Percentiles rank a stretch among this genome's conserved stretches.
phyloP scores from a whole-genome alignment of 148 eudicot species.

The Rhododendron ferrugineum region DNA sequence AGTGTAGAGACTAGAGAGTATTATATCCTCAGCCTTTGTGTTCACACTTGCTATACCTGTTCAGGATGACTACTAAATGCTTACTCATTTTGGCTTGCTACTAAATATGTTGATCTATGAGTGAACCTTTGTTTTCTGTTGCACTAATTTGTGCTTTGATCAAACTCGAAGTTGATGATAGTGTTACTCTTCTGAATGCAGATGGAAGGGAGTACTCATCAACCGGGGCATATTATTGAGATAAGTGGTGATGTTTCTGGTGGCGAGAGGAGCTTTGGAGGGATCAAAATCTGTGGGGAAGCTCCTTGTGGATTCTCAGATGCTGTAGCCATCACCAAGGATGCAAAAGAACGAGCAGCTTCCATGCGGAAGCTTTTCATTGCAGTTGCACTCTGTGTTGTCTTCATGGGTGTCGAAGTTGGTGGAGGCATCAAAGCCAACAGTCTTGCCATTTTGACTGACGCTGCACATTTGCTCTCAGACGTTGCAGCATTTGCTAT shows the following conservation, averaged over 20 bases:
- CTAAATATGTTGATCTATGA: neutral
- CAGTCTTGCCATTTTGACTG: constrained; percentile 83
- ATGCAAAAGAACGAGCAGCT: constrained; percentile 66
- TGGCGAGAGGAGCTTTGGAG: constrained; percentile 27
- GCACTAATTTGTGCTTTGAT: neutral
- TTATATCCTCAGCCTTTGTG: neutral
- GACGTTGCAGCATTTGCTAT: constrained; percentile 97
- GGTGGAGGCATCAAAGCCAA: constrained; percentile 86
- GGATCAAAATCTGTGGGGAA: constrained; percentile 52
- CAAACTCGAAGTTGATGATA: neutral
- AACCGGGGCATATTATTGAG: constrained; percentile 39
- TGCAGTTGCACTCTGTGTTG: constrained; percentile 65
- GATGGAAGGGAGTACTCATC: constrained; percentile 45
- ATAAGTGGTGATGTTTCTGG: constrained; percentile 29
- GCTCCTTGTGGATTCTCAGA: constrained; percentile 73
- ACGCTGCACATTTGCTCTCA: constrained; percentile 82
- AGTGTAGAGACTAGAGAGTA: neutral
- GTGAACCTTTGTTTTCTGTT: neutral
- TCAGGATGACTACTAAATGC: neutral
- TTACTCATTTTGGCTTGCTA: neutral
- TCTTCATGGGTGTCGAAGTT: constrained; percentile 80
- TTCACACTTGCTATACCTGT: neutral
- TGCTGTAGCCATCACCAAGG: constrained; percentile 40
- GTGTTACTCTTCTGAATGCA: constrained; percentile 13
- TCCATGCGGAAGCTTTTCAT: constrained; percentile 71